A percentile compares a stretch with the other conserved stretches of the same genome.
phyloP scores from a whole-genome alignment of 208 protist genomes.

The Perkinsela sp. region DNA sequence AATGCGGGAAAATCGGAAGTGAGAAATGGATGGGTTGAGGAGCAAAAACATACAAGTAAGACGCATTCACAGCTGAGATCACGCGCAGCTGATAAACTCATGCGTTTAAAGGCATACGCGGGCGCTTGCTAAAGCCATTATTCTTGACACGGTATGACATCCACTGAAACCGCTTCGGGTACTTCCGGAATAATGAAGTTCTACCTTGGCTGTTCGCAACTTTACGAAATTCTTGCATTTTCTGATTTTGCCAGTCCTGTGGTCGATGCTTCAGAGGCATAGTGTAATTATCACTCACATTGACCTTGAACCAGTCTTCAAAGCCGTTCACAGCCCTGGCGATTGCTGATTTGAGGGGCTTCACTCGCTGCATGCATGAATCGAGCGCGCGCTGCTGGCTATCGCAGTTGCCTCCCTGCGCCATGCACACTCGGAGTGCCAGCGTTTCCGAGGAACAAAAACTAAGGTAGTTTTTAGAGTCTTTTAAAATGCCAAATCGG shows the following conservation, averaged over 20 bases:
- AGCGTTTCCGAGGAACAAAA: constrained; percentile 53
- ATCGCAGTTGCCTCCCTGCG: constrained; percentile 35
- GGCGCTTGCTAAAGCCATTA: constrained; percentile 39
- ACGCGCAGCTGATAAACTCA: too few relatives aligned
- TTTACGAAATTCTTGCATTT: constrained; percentile 52
- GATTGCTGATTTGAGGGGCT: constrained; percentile 34
- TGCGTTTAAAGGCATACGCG: constrained; percentile 56
- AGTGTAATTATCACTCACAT: constrained; percentile 59
- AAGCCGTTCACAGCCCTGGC: constrained; percentile 24
- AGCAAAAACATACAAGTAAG: too few relatives aligned
- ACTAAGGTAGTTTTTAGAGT: constrained; percentile 23
- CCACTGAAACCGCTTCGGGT: constrained; percentile 37
- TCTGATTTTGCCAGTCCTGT: constrained; percentile 49
- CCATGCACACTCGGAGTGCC: constrained; percentile 53
- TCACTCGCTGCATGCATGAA: constrained; percentile 33
- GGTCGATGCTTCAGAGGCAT: constrained; percentile 55
- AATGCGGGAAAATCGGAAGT: too few relatives aligned
- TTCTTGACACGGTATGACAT: constrained; percentile 45
- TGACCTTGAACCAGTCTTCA: constrained; percentile 61
- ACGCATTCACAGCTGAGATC: too few relatives aligned
- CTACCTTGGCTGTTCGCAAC: constrained; percentile 32
- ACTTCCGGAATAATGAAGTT: constrained; percentile 20
- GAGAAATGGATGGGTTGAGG: too few relatives aligned
- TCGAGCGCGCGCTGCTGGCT: constrained; percentile 31
- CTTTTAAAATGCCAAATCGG: constrained; percentile 35